Conservation (phyloP, 768 basidiomycete species). For the Lentinula sp. region DNA sequence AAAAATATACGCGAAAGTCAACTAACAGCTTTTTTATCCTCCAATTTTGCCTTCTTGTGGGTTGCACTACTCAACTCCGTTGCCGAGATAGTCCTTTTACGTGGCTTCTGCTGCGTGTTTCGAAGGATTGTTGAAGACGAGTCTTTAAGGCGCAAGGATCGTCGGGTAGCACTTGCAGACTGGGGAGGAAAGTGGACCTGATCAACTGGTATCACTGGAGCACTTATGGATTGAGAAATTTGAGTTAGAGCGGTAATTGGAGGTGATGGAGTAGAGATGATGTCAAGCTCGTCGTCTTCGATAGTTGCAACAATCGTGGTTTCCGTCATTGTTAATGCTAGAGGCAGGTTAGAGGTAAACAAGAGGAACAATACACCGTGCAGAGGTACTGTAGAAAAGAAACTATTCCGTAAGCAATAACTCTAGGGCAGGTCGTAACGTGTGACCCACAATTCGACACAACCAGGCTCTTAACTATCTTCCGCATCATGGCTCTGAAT, state of each 20-base stretch:
- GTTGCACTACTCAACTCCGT: constrained; percentile 7
- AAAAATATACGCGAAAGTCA: neutral
- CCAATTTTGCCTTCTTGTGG: constrained; percentile 23
- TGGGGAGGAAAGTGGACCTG: neutral
- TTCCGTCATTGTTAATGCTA: neutral
- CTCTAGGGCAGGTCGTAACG: neutral
- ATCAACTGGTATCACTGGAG: neutral
- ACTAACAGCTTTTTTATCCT: constrained; percentile 36
- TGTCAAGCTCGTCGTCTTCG: constrained; percentile 11
- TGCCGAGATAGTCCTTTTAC: constrained; percentile 14
- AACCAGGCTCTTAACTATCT: too few species aligned
- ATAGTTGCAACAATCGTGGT: neutral
- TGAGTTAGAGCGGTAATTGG: neutral
- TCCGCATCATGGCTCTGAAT: too few species aligned
- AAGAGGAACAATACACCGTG: too few species aligned
- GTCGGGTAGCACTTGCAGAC: neutral
- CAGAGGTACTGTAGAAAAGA: too few species aligned
- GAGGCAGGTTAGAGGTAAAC: too few species aligned
- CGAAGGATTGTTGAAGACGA: neutral
- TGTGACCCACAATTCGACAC: neutral
- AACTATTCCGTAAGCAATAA: neutral
- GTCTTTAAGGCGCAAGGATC: neutral
- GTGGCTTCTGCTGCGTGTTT: neutral
- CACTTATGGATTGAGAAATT: neutral
- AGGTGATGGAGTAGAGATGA: neutral